phyloP scores from a whole-genome alignment of 345 rosid genomes.

The Salix udensis region DNA sequence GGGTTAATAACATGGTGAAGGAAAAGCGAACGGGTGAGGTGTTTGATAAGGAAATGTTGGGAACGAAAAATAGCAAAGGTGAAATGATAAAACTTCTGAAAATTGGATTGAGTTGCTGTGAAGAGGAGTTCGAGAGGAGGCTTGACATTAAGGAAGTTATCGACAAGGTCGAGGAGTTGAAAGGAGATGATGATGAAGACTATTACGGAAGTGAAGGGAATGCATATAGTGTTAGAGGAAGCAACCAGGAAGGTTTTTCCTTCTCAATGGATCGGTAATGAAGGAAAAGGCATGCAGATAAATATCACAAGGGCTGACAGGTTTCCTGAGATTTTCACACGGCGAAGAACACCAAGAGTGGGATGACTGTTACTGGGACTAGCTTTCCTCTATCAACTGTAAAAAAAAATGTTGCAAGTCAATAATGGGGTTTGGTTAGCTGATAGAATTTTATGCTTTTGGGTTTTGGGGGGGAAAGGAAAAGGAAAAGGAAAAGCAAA shows the following conservation, averaged over 20 bases:
- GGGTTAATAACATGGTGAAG: slow-evolving; percentile 64
- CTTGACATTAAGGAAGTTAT: slow-evolving; percentile 45
- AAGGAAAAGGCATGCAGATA: not conserved
- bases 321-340: too few relatives aligned
- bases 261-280: slow-evolving; percentile 28
- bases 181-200: slow-evolving; percentile 23
- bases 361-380: too few relatives aligned
- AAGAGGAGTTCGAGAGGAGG: slow-evolving; percentile 50
- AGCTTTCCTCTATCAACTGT: too few relatives aligned
- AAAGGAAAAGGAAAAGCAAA: too few relatives aligned
- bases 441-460: not conserved
- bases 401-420: too few relatives aligned
- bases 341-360: too few relatives aligned
- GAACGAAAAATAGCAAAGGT: slow-evolving; percentile 45
- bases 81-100: slow-evolving; percentile 59
- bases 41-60: slow-evolving; percentile 61
- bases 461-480: not conserved
- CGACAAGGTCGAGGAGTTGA: slow-evolving; percentile 42
- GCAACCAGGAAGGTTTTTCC: slow-evolving; percentile 23
- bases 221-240: slow-evolving; percentile 21
- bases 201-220: slow-evolving; percentile 20
- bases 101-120: slow-evolving; percentile 73
- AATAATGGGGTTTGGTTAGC: not conserved
- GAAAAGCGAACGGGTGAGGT: slow-evolving; percentile 52
- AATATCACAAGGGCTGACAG: not conserved